Base-by-base conservation (phyloP, 2,329 filamentous ascomycete genomes). In the Paecilomyces fulvus region DNA sequence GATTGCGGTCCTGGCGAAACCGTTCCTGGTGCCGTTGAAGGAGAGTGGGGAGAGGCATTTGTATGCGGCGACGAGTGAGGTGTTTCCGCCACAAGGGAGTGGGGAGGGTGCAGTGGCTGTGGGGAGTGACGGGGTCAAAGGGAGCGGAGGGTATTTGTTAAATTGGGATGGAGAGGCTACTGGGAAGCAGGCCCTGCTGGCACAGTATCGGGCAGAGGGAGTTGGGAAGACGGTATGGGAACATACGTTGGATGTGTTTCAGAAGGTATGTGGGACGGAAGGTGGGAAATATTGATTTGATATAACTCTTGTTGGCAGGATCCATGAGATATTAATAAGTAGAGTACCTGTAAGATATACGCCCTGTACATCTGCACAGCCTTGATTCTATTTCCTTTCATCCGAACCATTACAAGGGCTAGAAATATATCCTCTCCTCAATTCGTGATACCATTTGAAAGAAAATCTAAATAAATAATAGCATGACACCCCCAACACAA, bases 21-120 rank as follows among this genome's bases (percentile, higher is more conserved):
- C 23, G 1, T 12, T 52, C 17, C 54, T 58, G 51, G 51, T 63
- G 10, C 55, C 57, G 1, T n/a, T 63, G 11, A 20, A 57, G 52
- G 62, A 64, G 53, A 59, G 59, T 50, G 63, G 63, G 6, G 62
- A 65, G 52, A 60, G 63, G 48, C 61, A 63, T 57, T 52, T 62
- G 7, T 65, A 62, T 55, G 56, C 57, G 3, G 58, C 61, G 10
- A 65, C 60, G 8, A 58, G 56, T 14, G 30, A 33, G 11, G 28
- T 17, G 5, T 62, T 60, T 58, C 56, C 62, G 11, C 58, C 56
- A 12, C 31, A 28, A 20, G 49, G 3, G 31, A 58, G 43, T 46
- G 57, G 2, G 28, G 49, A 21, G 25, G 8, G 33, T 12, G 25
- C 49, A 43, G 58, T 56, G n/a, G 55, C 54, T 9, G 57, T 59